These are phyloP conservation scores for Microsporum audouinii DNA, from an alignment of 2,329 filamentous ascomycete genomes.

Conservation along the genomic window DNA sequence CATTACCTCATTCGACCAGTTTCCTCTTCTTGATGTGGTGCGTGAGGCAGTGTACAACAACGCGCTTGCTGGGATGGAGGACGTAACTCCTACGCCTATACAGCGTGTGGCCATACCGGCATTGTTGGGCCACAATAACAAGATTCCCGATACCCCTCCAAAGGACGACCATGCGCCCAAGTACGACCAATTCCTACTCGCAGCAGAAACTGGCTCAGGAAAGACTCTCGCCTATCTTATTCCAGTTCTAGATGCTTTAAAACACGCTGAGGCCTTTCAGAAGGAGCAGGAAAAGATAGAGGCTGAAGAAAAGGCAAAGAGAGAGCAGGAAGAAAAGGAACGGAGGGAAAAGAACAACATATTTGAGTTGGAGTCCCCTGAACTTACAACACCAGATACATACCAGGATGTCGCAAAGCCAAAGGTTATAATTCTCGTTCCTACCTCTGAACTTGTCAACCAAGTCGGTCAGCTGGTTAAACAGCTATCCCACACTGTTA, in stretches of 20 bases:
- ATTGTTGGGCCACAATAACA: slow-evolving; percentile 42
- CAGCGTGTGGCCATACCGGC: slow-evolving; percentile 81
- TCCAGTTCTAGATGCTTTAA: slow-evolving; percentile 74
- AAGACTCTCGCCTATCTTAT: slow-evolving; percentile 91
- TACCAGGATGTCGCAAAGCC: slow-evolving; percentile 63
- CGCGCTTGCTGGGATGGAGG: slow-evolving; percentile 60
- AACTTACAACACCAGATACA: slow-evolving; percentile 57
- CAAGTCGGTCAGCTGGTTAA: slow-evolving; percentile 79
- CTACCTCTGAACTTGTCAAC: slow-evolving; percentile 79
- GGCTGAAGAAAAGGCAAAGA: slow-evolving; percentile 45
- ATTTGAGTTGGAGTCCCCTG: slow-evolving; percentile 49
- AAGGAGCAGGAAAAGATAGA: slow-evolving; percentile 44
- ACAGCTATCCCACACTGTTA: slow-evolving; percentile 68
- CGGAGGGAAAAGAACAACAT: slow-evolving; percentile 47
- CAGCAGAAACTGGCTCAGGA: slow-evolving; percentile 91
- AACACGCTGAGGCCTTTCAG: slow-evolving; percentile 58
- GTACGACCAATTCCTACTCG: slow-evolving; percentile 63
- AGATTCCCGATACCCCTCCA: slow-evolving; percentile 15
- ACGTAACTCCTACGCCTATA: slow-evolving; percentile 73
- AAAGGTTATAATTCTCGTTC: slow-evolving; percentile 73
- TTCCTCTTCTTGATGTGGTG: slow-evolving; percentile 61
- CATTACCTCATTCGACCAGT: slow-evolving; percentile 68
- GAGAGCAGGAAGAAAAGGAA: slow-evolving; percentile 45
- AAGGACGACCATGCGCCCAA: slow-evolving; percentile 32
- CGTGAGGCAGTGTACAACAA: slow-evolving; percentile 61